phyloP scores from a whole-genome alignment of 306 rosid species.

The Dalbergia cultrata region DNA sequence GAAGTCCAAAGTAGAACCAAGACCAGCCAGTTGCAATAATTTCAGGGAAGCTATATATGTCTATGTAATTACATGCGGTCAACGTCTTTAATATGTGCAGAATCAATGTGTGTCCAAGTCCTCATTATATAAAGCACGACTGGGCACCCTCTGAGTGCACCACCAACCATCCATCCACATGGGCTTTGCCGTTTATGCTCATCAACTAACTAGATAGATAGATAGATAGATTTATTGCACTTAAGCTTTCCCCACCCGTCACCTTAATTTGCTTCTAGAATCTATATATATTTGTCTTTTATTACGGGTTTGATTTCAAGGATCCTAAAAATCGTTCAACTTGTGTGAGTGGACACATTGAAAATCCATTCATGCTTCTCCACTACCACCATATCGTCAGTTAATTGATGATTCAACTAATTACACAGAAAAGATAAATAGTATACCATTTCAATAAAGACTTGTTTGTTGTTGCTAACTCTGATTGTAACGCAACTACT shows the following conservation, averaged over 20 bases:
- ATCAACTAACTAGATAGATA: slow-evolving; percentile 34
- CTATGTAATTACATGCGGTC: not conserved
- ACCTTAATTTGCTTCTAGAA: slow-evolving; percentile 44
- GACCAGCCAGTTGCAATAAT: not conserved
- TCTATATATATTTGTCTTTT: not conserved
- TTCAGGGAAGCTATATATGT: not conserved
- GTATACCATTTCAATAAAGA: not conserved
- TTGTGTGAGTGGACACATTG: slow-evolving; percentile 42
- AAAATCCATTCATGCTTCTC: slow-evolving; percentile 38
- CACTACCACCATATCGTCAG: not conserved
- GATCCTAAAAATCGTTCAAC: slow-evolving; percentile 26
- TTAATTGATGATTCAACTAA: slow-evolving; percentile 6
- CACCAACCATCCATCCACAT: slow-evolving; percentile 24
- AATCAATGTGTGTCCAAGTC: slow-evolving; percentile 16
- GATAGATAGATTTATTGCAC: no score
- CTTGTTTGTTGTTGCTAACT: not conserved
- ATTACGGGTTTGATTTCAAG: not conserved
- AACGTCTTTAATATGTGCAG: not conserved
- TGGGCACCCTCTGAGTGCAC: slow-evolving; percentile 37
- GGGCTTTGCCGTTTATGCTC: slow-evolving; percentile 40
- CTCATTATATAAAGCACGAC: slow-evolving; percentile 44
- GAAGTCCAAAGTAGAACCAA: no score
- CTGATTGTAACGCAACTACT: not conserved
- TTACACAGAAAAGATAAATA: not conserved
- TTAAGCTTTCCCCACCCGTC: not conserved